Percentiles rank a stretch among this genome's conserved stretches.
These are phyloP conservation scores for Phytophthora vignae DNA, from an alignment of 352 stramenopile species.

Conservation along the genomic window DNA sequence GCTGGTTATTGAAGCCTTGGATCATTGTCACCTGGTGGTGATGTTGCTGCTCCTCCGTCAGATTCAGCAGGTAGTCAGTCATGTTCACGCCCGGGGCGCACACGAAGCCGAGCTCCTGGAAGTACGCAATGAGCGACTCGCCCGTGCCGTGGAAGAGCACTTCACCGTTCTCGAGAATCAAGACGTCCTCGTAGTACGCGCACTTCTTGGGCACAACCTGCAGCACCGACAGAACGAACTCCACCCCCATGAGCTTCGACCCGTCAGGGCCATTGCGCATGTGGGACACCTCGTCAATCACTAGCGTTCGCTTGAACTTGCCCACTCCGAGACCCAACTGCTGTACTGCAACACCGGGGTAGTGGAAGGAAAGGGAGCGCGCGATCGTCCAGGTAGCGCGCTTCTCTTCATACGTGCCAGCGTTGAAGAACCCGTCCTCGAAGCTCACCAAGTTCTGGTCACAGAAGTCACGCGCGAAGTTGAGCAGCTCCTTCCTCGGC, in stretches of 20 bases:
- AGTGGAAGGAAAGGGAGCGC: constrained; percentile 40
- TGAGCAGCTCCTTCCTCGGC: constrained; percentile 41
- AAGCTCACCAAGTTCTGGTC: constrained; percentile 43
- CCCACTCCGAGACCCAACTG: constrained; percentile 40
- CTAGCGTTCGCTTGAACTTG: constrained; percentile 36
- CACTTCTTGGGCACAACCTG: constrained; percentile 42
- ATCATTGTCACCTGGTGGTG: constrained; percentile 42
- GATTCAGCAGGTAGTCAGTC: constrained; percentile 46
- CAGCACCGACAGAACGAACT: constrained; percentile 43
- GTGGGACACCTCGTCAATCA: constrained; percentile 43
- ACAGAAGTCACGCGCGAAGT: constrained; percentile 44
- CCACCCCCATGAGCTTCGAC: constrained; percentile 27
- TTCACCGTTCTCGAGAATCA: constrained; percentile 46
- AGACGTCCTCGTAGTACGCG: constrained; percentile 42
- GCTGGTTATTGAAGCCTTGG: constrained; percentile 48
- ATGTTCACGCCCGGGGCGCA: constrained; percentile 40
- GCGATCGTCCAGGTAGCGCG: constrained; percentile 40
- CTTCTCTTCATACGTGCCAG: constrained; percentile 45
- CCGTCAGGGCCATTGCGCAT: constrained; percentile 21
- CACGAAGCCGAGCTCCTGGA: constrained; percentile 47
- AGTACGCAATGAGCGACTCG: constrained; percentile 39
- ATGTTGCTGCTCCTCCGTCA: constrained; percentile 44
- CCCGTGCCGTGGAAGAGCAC: constrained; percentile 44
- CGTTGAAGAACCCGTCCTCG: constrained; percentile 42
- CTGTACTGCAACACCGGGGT: constrained; percentile 44